Evolutionary conservation across 1,284 basidiomycete genomes (phyloP), one percentile per base, ranked within the genome.

Genomic region (Moesziomyces aphidis): DNA sequence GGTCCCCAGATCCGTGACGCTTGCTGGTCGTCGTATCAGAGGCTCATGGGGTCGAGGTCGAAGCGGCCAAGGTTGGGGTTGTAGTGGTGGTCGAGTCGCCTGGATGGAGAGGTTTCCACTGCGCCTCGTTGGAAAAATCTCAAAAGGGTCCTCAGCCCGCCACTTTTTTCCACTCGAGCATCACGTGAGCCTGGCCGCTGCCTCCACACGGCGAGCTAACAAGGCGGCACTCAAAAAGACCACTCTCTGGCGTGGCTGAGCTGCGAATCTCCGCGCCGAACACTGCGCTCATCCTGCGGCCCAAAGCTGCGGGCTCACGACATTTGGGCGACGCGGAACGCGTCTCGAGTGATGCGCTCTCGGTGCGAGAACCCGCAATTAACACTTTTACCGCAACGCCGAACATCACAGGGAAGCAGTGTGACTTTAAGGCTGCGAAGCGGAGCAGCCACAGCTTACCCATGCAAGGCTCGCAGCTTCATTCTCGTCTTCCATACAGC

Each of bases 111-210:
- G 15, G 17, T 4, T 42, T 42, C 39, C 39, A 42, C 5, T 42
- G 11, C 17, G 19, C 39, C 7, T 19, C 19, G 17, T 13, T 17
- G n/a, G n/a, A 55, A 62, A 55, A 62, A 56, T 15, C 22, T 49
- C 47, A 15, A 43, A 51, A 55, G 60, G 66, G 61, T 61, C 56
- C 28, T 4, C 17, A 7, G 53, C 22, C 43, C 46, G n/a, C 44
- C 47, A 49, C 45, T 43, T 56, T 67, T 67, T 57, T 53, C 39
- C 48, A 19, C 19, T 53, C 48, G 26, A 44, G 43, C 49, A 51
- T 70, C 67, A 70, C 67, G 67, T 70, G 67, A 70, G 54, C 15
- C 61, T 48, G 54, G 53, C 61, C 61, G 44, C 39, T 50, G 44
- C 61, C 67, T 70, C 67, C 67, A 70, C 67, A 70, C 67, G 15